These are phyloP conservation scores for Cordyceps fumosorosea DNA, from an alignment of 2,329 filamentous ascomycete species.

Conservation along the genomic window DNA sequence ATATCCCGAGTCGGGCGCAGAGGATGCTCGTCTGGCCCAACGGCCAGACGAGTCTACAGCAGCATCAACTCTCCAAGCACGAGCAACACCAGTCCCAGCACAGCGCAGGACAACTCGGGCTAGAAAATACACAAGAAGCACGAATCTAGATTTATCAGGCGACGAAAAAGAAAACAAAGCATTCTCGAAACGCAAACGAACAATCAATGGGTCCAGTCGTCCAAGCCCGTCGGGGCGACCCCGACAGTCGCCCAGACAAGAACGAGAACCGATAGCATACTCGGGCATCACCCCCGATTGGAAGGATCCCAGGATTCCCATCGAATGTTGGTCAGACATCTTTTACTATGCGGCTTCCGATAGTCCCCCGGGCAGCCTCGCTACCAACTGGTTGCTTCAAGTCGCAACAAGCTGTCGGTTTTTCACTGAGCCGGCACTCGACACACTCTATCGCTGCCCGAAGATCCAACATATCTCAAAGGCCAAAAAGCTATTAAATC, in stretches of 20 bases:
- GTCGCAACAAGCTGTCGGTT: conserved; percentile 54
- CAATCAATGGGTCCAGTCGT: background rate
- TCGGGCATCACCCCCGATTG: conserved; percentile 42
- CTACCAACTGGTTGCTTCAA: conserved; percentile 58
- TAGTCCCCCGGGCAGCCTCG: conserved; percentile 32
- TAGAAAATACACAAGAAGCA: background rate
- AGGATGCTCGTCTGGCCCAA: background rate
- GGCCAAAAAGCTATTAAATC: conserved; percentile 37
- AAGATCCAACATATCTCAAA: conserved; percentile 47
- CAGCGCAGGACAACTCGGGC: background rate
- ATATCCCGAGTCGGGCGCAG: conserved; percentile 1
- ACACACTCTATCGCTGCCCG: conserved; percentile 64
- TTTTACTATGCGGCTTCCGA: conserved; percentile 60
- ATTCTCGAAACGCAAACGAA: background rate
- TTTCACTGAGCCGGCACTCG: conserved; percentile 67
- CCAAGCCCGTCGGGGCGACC: background rate
- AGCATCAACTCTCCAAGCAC: background rate
- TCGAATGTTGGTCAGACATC: conserved; percentile 62
- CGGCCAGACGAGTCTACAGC: background rate
- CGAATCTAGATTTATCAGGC: background rate
- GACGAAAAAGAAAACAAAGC: background rate
- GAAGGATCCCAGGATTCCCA: conserved; percentile 51
- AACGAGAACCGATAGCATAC: background rate
- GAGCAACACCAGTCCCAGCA: background rate
- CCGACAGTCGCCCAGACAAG: background rate